These are phyloP conservation scores for Geotrichum macrosporum DNA, from an alignment of 1,139 yeast genomes.

Conservation along the genomic window DNA sequence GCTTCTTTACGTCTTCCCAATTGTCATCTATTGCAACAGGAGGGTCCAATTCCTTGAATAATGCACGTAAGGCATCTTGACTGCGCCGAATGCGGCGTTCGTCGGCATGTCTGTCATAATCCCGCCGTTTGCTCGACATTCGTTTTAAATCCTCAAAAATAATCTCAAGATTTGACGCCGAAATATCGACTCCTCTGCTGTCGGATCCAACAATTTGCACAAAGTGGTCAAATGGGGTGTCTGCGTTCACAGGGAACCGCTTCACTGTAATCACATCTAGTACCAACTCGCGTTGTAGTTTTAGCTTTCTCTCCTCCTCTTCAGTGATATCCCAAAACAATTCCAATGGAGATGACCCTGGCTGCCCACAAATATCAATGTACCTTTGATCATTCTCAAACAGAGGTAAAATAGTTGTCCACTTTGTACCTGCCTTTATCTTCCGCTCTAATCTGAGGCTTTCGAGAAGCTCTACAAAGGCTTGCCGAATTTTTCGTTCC, in stretches of 20 bases:
- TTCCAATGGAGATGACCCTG: constrained; percentile 77
- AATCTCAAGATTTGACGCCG: constrained; percentile 21
- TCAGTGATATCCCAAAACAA: constrained; percentile 73
- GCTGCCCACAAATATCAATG: constrained; percentile 61
- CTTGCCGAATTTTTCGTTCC: constrained; percentile 65
- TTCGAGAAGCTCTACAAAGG: constrained; percentile 48
- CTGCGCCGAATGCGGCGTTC: constrained; percentile 38
- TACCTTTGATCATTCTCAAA: constrained; percentile 59
- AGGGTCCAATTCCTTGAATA: constrained; percentile 38
- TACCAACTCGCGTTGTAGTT: constrained; percentile 57
- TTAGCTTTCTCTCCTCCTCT: constrained; percentile 53
- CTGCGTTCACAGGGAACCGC: constrained; percentile 25
- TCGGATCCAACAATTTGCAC: constrained; percentile 27
- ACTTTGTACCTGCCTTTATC: constrained; percentile 55
- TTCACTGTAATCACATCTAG: constrained; percentile 48
- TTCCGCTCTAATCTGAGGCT: constrained; percentile 39
- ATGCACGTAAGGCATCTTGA: constrained; percentile 40
- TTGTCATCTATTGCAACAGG: constrained; percentile 32
- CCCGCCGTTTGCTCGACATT: constrained; percentile 23
- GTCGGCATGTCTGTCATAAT: constrained; percentile 37
- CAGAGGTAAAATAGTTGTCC: constrained; percentile 52
- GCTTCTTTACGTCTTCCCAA: constrained; percentile 41
- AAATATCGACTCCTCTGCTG: constrained; percentile 23
- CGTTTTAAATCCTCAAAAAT: constrained; percentile 24
- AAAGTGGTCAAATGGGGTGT: constrained; percentile 30